Conservation (phyloP, 1,284 basidiomycete genomes). For the Cerioporus squamosus region DNA sequence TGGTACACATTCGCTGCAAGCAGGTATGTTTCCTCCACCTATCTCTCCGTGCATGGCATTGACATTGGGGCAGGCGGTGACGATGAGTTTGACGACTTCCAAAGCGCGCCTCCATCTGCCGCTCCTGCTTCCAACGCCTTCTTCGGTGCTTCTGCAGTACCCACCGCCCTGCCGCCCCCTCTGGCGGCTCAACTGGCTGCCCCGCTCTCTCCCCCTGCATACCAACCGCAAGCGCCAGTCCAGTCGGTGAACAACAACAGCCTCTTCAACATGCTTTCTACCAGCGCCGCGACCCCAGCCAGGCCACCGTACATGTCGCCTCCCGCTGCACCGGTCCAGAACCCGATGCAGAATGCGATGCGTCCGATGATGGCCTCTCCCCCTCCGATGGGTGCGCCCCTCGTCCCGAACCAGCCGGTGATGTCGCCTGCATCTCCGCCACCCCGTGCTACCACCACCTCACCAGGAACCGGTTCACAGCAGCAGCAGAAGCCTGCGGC, state of each 20-base stretch:
- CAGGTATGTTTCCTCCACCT: conserved; percentile 41
- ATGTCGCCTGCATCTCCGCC: conserved; percentile 24
- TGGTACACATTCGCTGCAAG: conserved; percentile 32
- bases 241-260: too few relatives aligned
- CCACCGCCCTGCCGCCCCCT: conserved; percentile 23
- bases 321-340: conserved; percentile 10
- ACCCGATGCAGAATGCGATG: conserved; percentile 16
- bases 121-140: conserved; percentile 38
- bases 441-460: conserved; percentile 22
- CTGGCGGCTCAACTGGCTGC: conserved; percentile 15
- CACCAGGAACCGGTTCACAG: conserved; percentile 22
- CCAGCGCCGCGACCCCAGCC: too few relatives aligned
- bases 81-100: conserved; percentile 94
- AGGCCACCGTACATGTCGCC: conserved; percentile 26
- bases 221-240: too few relatives aligned
- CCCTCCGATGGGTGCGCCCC: conserved; percentile 14
- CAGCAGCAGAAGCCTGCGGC: conserved; percentile 37
- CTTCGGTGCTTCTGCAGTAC: conserved; percentile 24
- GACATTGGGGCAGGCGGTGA: conserved; percentile 38
- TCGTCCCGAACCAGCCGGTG: conserved; percentile 22
- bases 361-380: conserved; percentile 20
- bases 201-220: too few relatives aligned
- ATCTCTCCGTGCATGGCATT: neutral
- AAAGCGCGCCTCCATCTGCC: conserved; percentile 67
- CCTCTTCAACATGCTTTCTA: too few relatives aligned